Evolutionary conservation across 148 eudicot genomes (phyloP).

Genomic region (Chenopodium formosanum): DNA sequence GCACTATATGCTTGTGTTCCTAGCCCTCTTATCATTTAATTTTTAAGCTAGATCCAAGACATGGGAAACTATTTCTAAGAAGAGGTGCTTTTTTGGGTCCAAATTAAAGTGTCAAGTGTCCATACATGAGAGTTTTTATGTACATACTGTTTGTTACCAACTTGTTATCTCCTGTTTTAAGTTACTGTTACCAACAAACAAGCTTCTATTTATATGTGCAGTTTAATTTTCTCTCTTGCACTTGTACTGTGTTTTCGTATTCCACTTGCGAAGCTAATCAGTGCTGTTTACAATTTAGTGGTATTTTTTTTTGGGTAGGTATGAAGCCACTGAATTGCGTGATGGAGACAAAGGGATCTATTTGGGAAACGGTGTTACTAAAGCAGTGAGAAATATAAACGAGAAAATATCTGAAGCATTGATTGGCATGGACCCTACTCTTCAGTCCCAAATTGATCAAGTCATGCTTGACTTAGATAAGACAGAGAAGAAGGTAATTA

Average conservation of each 20-base stretch:
- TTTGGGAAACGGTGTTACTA: conserved; percentile 80
- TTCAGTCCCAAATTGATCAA: conserved; percentile 93
- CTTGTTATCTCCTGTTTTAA: background rate
- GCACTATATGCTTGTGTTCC: too few species aligned
- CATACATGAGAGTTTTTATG: too few species aligned
- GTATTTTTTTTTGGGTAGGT: conserved; percentile 41
- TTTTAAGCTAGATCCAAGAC: too few species aligned
- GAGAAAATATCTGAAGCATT: conserved; percentile 97
- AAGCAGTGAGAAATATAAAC: conserved; percentile 84
- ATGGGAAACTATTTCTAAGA: too few species aligned
- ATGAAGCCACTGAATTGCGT: conserved; percentile 89
- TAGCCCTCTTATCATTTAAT: too few species aligned
- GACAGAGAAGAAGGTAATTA: conserved; percentile 88
- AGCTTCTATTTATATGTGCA: background rate
- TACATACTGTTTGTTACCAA: background rate
- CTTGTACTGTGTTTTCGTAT: background rate
- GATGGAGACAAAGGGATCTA: conserved; percentile 84
- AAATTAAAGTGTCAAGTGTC: too few species aligned
- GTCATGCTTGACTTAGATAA: conserved; percentile 96
- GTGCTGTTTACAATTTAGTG: background rate
- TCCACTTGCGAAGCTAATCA: background rate
- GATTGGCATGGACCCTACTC: conserved; percentile 95
- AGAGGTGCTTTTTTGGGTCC: too few species aligned
- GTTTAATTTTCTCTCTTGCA: background rate
- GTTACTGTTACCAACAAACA: background rate